Evolutionary conservation across 179 eudicot species (phyloP).

Genomic region (Amaranthus tricolor): DNA sequence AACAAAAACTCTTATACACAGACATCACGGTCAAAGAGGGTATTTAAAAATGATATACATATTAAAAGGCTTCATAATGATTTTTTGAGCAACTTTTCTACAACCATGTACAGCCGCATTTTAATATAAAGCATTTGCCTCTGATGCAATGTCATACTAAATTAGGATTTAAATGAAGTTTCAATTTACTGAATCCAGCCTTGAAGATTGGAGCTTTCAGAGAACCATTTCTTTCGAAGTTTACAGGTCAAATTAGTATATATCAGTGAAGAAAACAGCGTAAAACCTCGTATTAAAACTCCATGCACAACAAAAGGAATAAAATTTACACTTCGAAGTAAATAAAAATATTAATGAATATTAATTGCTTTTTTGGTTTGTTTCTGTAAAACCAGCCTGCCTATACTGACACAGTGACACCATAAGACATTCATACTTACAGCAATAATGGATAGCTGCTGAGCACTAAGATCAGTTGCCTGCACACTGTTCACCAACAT

Average conservation of each 20-base stretch:
- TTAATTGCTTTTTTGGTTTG: not conserved
- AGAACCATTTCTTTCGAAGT: not conserved
- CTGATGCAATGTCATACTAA: not conserved
- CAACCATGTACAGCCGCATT: not conserved
- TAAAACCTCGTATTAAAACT: not conserved
- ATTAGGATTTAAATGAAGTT: not conserved
- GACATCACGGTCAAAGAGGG: not conserved
- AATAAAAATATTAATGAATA: no score
- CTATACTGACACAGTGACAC: not conserved
- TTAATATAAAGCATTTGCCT: not conserved
- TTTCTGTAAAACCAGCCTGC: not conserved
- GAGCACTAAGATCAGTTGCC: conserved; percentile 67
- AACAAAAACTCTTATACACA: not conserved
- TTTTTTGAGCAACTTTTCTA: not conserved
- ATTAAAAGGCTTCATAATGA: not conserved
- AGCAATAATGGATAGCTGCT: conserved; percentile 86
- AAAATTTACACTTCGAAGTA: not conserved
- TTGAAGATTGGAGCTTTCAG: not conserved
- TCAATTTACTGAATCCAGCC: not conserved
- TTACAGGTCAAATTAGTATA: not conserved
- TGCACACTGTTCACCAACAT: conserved; percentile 52
- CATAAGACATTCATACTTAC: conserved; percentile 47
- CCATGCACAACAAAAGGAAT: not conserved
- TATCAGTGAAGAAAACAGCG: not conserved
- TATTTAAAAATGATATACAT: no score